Percentiles rank a stretch among this genome's conserved stretches.
Conservation (phyloP, 805 yeast genomes). For the Scheffersomyces coipomensis region DNA sequence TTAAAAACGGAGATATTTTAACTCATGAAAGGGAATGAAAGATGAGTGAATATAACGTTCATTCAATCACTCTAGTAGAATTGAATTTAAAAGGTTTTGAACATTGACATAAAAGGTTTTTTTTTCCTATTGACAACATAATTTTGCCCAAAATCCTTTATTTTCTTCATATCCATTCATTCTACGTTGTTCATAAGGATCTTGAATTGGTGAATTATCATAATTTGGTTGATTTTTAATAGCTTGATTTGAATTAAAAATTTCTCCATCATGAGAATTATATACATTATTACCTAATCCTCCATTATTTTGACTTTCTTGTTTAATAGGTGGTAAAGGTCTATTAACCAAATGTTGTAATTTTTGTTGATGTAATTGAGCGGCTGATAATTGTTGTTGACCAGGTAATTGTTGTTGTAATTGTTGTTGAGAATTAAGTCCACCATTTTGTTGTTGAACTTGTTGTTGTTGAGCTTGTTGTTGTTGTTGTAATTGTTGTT, state of each 20-base stretch:
- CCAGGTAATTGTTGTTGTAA: conserved; percentile 13
- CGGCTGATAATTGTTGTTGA: conserved; percentile 41
- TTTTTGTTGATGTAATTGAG: conserved; percentile 48
- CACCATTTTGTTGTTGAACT: conserved; percentile 1
- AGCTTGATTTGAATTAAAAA: conserved; percentile 11
- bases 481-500: conserved; percentile 11
- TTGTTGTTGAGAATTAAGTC: conserved; percentile 2
- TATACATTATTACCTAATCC: neutral
- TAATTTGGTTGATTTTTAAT: conserved; percentile 18
- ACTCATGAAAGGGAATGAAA: too few species aligned
- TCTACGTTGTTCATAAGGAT: conserved; percentile 42
- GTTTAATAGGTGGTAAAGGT: conserved; percentile 48
- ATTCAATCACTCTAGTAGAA: too few species aligned
- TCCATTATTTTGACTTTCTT: conserved; percentile 27
- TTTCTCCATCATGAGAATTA: neutral
- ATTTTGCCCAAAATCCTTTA: conserved; percentile 42
- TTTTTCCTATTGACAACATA: conserved; percentile 40
- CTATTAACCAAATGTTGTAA: conserved; percentile 48
- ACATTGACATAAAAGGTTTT: too few species aligned
- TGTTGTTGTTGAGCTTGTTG: conserved; percentile 14
- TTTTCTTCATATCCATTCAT: conserved; percentile 29
- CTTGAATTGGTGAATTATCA: conserved; percentile 12
- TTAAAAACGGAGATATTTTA: too few species aligned
- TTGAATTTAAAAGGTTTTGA: too few species aligned
- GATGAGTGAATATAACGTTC: too few species aligned